These are phyloP conservation scores for Mycocentrospora acerina DNA, from an alignment of 2,329 filamentous ascomycete genomes.

Conservation along the genomic window DNA sequence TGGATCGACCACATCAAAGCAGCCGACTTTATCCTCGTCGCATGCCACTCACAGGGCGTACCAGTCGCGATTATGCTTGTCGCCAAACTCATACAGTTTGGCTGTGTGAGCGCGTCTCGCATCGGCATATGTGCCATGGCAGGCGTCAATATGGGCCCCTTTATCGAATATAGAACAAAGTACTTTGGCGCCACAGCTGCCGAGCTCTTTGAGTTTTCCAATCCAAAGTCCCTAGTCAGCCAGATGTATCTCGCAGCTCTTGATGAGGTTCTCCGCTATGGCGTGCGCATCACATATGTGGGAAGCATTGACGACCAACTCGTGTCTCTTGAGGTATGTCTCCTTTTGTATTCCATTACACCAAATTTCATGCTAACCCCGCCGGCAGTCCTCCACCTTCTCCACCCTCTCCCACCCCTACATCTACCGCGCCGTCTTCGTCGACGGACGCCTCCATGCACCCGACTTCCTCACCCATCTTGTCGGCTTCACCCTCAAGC, in stretches of 20 bases:
- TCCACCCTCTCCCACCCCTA: slow-evolving; percentile 85
- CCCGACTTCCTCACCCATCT: slow-evolving; percentile 93
- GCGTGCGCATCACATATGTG: slow-evolving; percentile 81
- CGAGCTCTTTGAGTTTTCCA: slow-evolving; percentile 91
- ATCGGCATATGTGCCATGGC: slow-evolving; percentile 89
- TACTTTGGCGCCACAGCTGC: slow-evolving; percentile 89
- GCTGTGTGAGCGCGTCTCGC: slow-evolving; percentile 70
- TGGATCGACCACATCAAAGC: slow-evolving; percentile 88
- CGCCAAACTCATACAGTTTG: slow-evolving; percentile 87
- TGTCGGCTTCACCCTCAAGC: slow-evolving; percentile 87
- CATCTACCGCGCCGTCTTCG: slow-evolving; percentile 93
- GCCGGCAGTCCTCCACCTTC: slow-evolving; percentile 84
- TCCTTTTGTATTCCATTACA: not conserved
- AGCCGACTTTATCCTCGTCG: slow-evolving; percentile 88
- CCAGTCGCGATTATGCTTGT: slow-evolving; percentile 91
- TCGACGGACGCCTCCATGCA: slow-evolving; percentile 88
- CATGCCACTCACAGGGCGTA: slow-evolving; percentile 93
- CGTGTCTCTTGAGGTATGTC: slow-evolving; percentile 78
- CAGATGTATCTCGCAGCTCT: slow-evolving; percentile 77
- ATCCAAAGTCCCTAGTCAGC: slow-evolving; percentile 78
- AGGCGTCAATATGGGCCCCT: slow-evolving; percentile 90
- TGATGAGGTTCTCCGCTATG: slow-evolving; percentile 72
- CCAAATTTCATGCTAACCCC: too few relatives aligned
- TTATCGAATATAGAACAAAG: slow-evolving; percentile 85
- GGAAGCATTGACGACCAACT: slow-evolving; percentile 97